Base-by-base conservation (phyloP, 2,329 filamentous ascomycete species). In the Gnomoniopsis sp. region DNA sequence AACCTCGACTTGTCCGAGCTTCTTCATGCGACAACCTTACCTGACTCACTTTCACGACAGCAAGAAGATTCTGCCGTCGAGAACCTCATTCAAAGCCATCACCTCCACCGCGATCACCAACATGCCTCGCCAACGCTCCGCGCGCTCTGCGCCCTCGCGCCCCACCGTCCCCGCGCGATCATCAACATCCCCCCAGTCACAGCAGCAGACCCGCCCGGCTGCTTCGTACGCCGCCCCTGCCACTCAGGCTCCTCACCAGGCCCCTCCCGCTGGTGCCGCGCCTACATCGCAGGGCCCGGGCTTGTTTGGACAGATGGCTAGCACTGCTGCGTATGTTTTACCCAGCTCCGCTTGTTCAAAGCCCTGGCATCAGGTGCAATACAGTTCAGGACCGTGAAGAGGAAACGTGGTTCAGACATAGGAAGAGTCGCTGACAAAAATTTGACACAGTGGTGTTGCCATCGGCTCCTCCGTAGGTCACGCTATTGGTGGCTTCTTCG, bases 381-480 rank as follows among this genome's bases (percentile, higher is more conserved):
- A 8, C 4, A 30, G 26, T 30, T 30, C 8, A 30, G 8, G 26
- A 30, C 26, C 26, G 4, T 30, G 26, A 30, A 30, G 26, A 30
- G 26, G 8, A 30, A 8, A 4, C 8, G 4, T 30, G 8, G 26
- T 30, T 30, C 23, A 33, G 3, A 38, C 17, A 19, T 30, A 19
- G 43, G n/a, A 17, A 19, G 8, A 19, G n/a, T 23, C 53, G 54
- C 68, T 70, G 65, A 73, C 63, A 62, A 47, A 52, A 14, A 10
- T 36, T 19, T 12, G 14, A 47, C 59, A 67, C 68, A 98, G 93
- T 72, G 95, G 95, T 86, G 95, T 98, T 70, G 95, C 95, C 68
- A 88, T 98, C 73, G 95, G 95, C 64, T 96, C 92, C 60, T 92
- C 92, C 14, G 89, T 98, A 79, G 95, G 95, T 74, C 92, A 98